Percentiles rank a stretch among this genome's conserved stretches.
Evolutionary conservation across 306 rosid species (phyloP).

Genomic region (Ammopiptanthus mongolicus): DNA sequence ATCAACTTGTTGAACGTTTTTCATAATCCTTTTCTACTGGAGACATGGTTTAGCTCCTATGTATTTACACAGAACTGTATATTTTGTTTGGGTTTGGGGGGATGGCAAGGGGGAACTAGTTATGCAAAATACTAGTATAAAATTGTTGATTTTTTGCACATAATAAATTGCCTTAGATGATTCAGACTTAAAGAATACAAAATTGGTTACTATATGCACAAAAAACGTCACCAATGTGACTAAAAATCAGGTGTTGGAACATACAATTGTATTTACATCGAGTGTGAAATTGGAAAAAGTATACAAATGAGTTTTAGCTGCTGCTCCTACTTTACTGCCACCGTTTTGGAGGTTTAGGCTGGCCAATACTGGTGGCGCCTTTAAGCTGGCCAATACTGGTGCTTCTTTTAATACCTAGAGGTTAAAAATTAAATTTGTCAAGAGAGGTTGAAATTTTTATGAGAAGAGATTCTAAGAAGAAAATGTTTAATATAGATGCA

Average conservation of each 20-base stretch:
- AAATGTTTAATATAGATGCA: not conserved
- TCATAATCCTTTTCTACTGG: no score
- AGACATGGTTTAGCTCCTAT: not conserved
- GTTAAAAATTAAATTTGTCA: not conserved
- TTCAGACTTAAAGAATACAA: not conserved
- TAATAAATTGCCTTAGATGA: not conserved
- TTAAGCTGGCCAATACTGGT: slow-evolving; percentile 23
- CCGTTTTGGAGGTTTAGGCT: slow-evolving; percentile 28
- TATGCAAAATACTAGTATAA: no score
- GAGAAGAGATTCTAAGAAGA: not conserved
- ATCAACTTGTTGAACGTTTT: no score
- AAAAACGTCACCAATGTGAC: slow-evolving; percentile 14
- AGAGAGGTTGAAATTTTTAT: not conserved
- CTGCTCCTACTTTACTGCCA: slow-evolving; percentile 30
- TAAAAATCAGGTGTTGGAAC: not conserved
- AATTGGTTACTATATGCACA: slow-evolving; percentile 1
- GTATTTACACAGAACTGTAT: no score
- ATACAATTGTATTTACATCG: slow-evolving; percentile 12
- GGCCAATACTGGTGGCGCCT: slow-evolving; percentile 22
- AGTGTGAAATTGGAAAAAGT: not conserved
- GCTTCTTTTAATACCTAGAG: slow-evolving; percentile 37
- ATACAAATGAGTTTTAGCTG: not conserved
- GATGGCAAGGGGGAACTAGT: no score
- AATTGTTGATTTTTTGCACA: no score
- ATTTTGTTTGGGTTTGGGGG: not conserved